These are phyloP conservation scores for Clausena lansium DNA, from an alignment of 345 rosid species.

Conservation along the genomic window DNA sequence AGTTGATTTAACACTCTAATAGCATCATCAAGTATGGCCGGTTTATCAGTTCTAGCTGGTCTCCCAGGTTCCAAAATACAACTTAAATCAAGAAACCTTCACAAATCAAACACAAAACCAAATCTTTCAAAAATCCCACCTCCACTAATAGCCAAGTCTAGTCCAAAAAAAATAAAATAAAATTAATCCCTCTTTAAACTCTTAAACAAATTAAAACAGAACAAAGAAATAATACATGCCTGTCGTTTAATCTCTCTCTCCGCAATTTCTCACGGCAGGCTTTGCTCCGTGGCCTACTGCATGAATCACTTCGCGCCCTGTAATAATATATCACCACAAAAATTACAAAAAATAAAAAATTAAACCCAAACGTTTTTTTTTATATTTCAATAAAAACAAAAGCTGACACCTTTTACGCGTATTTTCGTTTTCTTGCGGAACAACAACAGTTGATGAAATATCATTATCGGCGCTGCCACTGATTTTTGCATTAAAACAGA, in stretches of 20 bases:
- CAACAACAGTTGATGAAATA: slow-evolving; percentile 34
- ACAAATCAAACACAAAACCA: slow-evolving; percentile 6
- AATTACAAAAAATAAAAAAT: neutral
- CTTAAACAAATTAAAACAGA: neutral
- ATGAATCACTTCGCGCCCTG: slow-evolving; percentile 32
- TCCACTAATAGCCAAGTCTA: neutral
- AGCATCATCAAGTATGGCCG: slow-evolving; percentile 81
- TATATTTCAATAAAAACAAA: neutral
- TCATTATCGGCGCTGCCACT: slow-evolving; percentile 15
- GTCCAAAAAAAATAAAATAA: neutral
- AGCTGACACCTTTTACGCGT: slow-evolving; percentile 44
- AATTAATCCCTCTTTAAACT: neutral
- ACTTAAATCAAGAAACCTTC: slow-evolving; percentile 82
- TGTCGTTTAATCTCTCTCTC: slow-evolving; percentile 81
- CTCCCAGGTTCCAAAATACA: slow-evolving; percentile 81
- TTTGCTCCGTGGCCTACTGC: slow-evolving; percentile 46
- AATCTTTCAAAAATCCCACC: neutral
- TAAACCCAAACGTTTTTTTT: neutral
- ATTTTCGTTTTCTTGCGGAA: slow-evolving; percentile 34
- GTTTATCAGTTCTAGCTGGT: slow-evolving; percentile 76
- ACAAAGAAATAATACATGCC: slow-evolving; percentile 30
- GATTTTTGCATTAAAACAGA: neutral
- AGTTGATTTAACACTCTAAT: slow-evolving; percentile 77
- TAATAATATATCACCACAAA: neutral
- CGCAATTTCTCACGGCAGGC: slow-evolving; percentile 92